phyloP scores from a whole-genome alignment of 176 grass and related monocot species.

The Lolium perenne region DNA sequence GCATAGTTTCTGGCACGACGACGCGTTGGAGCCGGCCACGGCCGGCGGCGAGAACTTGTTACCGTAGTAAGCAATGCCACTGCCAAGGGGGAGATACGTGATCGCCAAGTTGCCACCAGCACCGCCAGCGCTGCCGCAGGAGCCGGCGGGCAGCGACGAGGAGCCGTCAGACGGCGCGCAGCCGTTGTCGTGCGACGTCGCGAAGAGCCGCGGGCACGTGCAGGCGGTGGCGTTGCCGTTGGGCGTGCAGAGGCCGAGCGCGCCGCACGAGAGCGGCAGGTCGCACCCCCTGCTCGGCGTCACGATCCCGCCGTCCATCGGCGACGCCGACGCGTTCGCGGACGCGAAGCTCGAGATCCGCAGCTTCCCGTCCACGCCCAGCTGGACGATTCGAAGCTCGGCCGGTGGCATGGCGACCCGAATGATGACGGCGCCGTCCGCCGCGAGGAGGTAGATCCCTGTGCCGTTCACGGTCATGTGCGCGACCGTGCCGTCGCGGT shows the following conservation, averaged over 20 bases:
- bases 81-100: constrained; percentile 56
- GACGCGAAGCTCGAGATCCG: constrained; percentile 51
- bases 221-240: constrained; percentile 44
- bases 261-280: constrained; percentile 63
- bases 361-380: constrained; percentile 51
- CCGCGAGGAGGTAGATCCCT: constrained; percentile 56
- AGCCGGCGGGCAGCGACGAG: constrained; percentile 21
- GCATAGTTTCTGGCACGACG: constrained; percentile 60
- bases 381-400: constrained; percentile 48
- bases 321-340: constrained; percentile 50
- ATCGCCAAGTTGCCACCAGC: background rate
- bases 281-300: constrained; percentile 55
- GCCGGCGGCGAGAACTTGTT: constrained; percentile 58
- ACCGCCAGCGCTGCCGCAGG: constrained; percentile 3
- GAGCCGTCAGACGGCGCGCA: constrained; percentile 59
- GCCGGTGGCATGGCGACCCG: constrained; percentile 37
- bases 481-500: constrained; percentile 49
- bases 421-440: constrained; percentile 44
- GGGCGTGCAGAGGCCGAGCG: constrained; percentile 67
- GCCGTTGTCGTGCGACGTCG: constrained; percentile 46
- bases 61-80: constrained; percentile 57
- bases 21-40: constrained; percentile 37
- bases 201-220: constrained; percentile 60
- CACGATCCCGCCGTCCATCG: constrained; percentile 40
- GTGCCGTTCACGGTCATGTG: constrained; percentile 59